These are phyloP conservation scores for Alternaria gansuensis DNA, from an alignment of 2,329 filamentous ascomycete species.

Conservation along the genomic window DNA sequence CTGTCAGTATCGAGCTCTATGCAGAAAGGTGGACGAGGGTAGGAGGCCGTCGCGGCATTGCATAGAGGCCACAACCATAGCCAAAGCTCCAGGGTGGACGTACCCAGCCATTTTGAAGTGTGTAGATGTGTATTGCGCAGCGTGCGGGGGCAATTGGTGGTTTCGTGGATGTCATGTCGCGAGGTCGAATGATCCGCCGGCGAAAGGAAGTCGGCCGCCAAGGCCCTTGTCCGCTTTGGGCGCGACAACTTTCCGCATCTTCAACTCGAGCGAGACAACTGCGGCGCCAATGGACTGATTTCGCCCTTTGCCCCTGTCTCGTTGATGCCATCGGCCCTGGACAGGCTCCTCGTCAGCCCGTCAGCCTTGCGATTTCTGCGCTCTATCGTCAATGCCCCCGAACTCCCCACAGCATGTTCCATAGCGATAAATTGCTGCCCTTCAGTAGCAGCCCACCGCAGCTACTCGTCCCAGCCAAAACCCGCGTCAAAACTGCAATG, in stretches of 20 bases:
- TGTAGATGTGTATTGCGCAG: slow-evolving; percentile 43
- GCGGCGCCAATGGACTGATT: slow-evolving; percentile 36
- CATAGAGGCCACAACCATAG: slow-evolving; percentile 10
- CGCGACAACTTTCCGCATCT: slow-evolving; percentile 22
- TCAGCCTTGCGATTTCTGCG: slow-evolving; percentile 54
- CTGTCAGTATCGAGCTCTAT: slow-evolving; percentile 43
- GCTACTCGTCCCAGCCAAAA: slow-evolving; percentile 21
- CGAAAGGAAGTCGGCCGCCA: slow-evolving; percentile 28
- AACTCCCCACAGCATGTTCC: slow-evolving; percentile 32
- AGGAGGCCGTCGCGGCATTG: slow-evolving; percentile 23
- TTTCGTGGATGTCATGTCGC: slow-evolving; percentile 36
- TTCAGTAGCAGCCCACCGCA: slow-evolving; percentile 25
- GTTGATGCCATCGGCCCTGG: slow-evolving; percentile 58
- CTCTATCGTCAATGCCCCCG: slow-evolving; percentile 40
- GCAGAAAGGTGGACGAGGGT: slow-evolving; percentile 21
- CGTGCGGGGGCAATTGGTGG: slow-evolving; percentile 47
- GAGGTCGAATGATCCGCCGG: slow-evolving; percentile 43
- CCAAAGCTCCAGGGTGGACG: slow-evolving; percentile 37
- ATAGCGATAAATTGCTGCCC: slow-evolving; percentile 29
- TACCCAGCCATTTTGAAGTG: slow-evolving; percentile 57
- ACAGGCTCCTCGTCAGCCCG: slow-evolving; percentile 58
- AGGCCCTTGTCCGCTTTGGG: slow-evolving; percentile 31
- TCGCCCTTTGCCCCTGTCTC: slow-evolving; percentile 21
- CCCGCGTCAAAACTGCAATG: slow-evolving; percentile 19
- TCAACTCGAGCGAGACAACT: slow-evolving; percentile 12